Evolutionary conservation across 2,329 filamentous ascomycete species (phyloP), one percentile per base, ranked within the genome.

Genomic region (Fusarium palustre): DNA sequence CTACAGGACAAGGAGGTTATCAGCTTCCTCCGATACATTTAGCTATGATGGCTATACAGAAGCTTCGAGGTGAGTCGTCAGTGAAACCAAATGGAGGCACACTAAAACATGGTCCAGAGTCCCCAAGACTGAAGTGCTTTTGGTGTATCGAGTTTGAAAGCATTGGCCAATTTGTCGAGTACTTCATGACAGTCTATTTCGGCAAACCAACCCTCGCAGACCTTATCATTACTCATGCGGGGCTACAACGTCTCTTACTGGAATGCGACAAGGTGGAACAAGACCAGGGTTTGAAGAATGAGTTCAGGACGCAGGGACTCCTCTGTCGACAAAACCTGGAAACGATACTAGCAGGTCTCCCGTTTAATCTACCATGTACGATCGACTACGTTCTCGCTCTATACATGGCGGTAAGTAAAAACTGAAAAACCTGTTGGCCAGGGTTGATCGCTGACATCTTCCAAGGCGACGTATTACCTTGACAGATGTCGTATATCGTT

Each of bases 131-230:
- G 1, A 59, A 34, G 33, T 52, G 59, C 3, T 61, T 55, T 22
- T 62, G 59, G 59, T 50, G 56, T 1, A 31, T 50, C 1, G 56
- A 62, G 5, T 61, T 62, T 1, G 33, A 62, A 5, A 62, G 28
- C 7, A 46, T 62, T 6, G 30, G 22, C 0, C 59, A 62, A 18
- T 62, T 62, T 25, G 59, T 61, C 5, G 59, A 62, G n/a, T 61
- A 62, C 34, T 31, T 62, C 8, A 62, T 62, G 59, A 62, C 59
- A 2, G 59, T 62, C 5, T 62, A 62, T 22, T 61, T 62, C 7
- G 59, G 59, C 5, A 62, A 62, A 33, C 56, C 56, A 1, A 62
- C 56, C 7, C 33, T 62, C 3, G 59, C 56, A 8, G 56, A 62
- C 1, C 56, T 62, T 7, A 46, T 62, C 0, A n/a, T 62, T 9